Percentiles rank a stretch among this genome's conserved stretches.
phyloP scores from a whole-genome alignment of 2,329 filamentous ascomycete genomes.

The Penicillium sp. region DNA sequence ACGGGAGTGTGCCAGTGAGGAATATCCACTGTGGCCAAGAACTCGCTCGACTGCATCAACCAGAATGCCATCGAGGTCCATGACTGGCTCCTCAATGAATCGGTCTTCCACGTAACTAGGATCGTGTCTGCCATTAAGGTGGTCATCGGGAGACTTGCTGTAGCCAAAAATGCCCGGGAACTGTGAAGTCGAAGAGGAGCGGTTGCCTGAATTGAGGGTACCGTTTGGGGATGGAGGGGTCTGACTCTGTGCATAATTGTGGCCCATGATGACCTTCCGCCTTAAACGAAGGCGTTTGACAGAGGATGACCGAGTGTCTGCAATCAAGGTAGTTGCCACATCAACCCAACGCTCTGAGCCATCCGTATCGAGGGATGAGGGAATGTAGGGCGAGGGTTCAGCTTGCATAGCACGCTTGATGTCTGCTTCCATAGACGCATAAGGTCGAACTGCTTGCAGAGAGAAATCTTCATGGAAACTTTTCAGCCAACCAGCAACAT shows the following conservation, averaged over 20 bases:
- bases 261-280: slow-evolving; percentile 46
- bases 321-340: slow-evolving; percentile 61
- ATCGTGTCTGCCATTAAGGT: slow-evolving; percentile 25
- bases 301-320: slow-evolving; percentile 58
- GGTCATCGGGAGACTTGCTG: slow-evolving; percentile 26
- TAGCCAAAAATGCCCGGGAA: slow-evolving; percentile 34
- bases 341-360: slow-evolving; percentile 57
- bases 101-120: slow-evolving; percentile 51
- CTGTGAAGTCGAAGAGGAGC: slow-evolving; percentile 30
- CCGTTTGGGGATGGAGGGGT: slow-evolving; percentile 26
- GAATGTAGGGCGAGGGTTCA: slow-evolving; percentile 52
- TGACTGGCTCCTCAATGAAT: slow-evolving; percentile 59
- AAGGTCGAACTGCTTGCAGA: slow-evolving; percentile 62
- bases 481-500: slow-evolving; percentile 63
- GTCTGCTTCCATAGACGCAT: slow-evolving; percentile 56
- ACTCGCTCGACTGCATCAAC: slow-evolving; percentile 63
- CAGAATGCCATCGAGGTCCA: slow-evolving; percentile 62
- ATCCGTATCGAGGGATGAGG: slow-evolving; percentile 39
- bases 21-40: slow-evolving; percentile 49
- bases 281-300: slow-evolving; percentile 61
- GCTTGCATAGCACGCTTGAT: slow-evolving; percentile 61
- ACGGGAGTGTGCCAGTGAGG: slow-evolving; percentile 46
- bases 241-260: slow-evolving; percentile 22
- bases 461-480: slow-evolving; percentile 63
- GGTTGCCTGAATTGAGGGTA: slow-evolving; percentile 28